phyloP scores from a whole-genome alignment of 225 moss, liverwort and hornwort species.

The Pleurozium schreberi region DNA sequence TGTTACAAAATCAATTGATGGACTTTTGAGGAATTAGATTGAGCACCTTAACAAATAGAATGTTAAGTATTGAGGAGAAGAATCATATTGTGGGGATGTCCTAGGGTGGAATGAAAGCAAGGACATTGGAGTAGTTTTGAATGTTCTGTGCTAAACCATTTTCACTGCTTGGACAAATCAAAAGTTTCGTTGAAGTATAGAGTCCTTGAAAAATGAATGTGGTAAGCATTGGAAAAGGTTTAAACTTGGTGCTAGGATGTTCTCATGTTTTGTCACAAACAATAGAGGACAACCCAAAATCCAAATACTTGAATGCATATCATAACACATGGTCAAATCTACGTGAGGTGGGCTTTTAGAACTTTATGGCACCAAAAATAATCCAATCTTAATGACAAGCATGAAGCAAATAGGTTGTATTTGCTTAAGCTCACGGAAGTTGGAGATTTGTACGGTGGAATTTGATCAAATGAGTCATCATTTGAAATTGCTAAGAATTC shows the following conservation, averaged over 20 bases:
- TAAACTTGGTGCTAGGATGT: background rate
- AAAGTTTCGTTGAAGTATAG: background rate
- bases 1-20: background rate
- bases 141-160: background rate
- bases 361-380: background rate
- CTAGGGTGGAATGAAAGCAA: background rate
- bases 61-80: background rate
- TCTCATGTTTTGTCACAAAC: background rate
- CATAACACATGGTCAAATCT: accelerated
- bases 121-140: background rate
- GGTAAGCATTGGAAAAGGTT: background rate
- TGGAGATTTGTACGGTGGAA: background rate
- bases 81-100: accelerated
- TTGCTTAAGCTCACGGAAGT: background rate
- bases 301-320: background rate
- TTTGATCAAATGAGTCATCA: accelerated
- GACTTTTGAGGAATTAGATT: background rate
- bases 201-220: background rate
- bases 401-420: background rate
- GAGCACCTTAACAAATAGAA: background rate
- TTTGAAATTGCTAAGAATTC: background rate
- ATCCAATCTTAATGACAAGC: background rate
- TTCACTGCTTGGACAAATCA: background rate
- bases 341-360: accelerated
- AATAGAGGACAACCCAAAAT: background rate